Base-by-base conservation (phyloP, 768 basidiomycete genomes). In the Arthromyces matolae region DNA sequence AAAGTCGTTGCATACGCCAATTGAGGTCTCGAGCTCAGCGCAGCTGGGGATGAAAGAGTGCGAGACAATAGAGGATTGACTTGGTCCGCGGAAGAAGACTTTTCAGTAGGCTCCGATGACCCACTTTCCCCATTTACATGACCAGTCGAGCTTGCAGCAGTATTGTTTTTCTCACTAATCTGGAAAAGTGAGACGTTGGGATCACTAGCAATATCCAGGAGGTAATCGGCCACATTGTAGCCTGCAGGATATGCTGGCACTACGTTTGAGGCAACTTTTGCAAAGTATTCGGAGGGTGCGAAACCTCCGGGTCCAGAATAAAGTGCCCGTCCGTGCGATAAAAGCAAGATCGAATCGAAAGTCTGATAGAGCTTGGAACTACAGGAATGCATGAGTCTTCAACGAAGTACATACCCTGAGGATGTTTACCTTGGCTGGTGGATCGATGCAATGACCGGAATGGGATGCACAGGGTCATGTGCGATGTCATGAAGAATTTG, bases 171-270 rank as follows among this genome's bases (percentile, higher is more conserved):
- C 25, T 54, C 45, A 32, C 38, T 28, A 19, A 57, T 39, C 46
- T 64, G 68, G 70, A 81, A 79, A 1, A 81, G 62, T 24, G 63
- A 64, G 6, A 73, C 67, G 12, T 80, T 77, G 1, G 81, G 75
- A 40, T 81, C 80, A 57, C 81, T 85, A 1, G 93, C 93, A 42
- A 97, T 77, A 55, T 96, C 93, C 18, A 97, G 74, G 9, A 96
- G 76, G 59, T 94, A 89, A 62, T 97, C 94, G 0, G 94, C 93
- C 14, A 94, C 79, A 57, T 96, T 96, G 69, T 94, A 93, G 0
- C 90, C 92, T 40, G 81, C 74, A 7, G 79, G 85, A 58, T 83
- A 91, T 8, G 76, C 67, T 6, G 68, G 70, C 3, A 77, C 67
- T 3, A 65, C 60, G 1, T 58, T 64, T 3, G 66, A 53, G 5